Conservation (phyloP, 768 basidiomycete genomes). For the Erythrobasidium yunnanense region DNA sequence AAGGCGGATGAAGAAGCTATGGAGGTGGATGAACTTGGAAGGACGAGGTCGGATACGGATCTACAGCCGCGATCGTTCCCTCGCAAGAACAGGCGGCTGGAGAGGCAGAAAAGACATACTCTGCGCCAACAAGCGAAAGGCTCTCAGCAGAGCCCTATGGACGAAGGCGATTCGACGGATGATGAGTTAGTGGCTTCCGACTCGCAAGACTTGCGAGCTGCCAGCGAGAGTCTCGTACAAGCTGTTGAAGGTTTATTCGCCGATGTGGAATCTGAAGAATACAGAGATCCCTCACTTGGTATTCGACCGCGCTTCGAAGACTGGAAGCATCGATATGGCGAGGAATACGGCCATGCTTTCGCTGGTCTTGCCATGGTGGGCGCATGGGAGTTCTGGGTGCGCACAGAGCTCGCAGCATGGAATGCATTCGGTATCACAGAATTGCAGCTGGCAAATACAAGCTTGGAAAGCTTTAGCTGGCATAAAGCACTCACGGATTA, state of each 20-base stretch:
- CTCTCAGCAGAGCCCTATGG: not conserved
- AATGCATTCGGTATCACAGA: conserved; percentile 43
- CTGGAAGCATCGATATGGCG: conserved; percentile 42
- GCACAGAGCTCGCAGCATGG: conserved; percentile 46
- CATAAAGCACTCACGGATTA: conserved; percentile 41
- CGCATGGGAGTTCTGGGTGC: conserved; percentile 47
- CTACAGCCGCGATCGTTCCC: conserved; percentile 39
- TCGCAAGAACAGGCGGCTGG: conserved; percentile 37
- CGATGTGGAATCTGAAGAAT: conserved; percentile 37
- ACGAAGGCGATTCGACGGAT: conserved; percentile 33
- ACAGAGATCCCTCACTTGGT: conserved; percentile 34
- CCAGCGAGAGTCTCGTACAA: not conserved
- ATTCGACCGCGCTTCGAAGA: conserved; percentile 41
- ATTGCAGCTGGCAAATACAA: conserved; percentile 22
- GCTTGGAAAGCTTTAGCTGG: conserved; percentile 43
- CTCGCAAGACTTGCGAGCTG: conserved; percentile 26
- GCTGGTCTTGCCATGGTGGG: conserved; percentile 44
- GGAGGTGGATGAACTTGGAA: conserved; percentile 39
- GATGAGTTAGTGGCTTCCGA: conserved; percentile 28
- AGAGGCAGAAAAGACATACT: conserved; percentile 35
- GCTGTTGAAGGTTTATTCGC: conserved; percentile 29
- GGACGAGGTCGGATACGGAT: conserved; percentile 32
- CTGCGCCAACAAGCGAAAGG: not conserved
- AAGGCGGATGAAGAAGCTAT: not conserved
- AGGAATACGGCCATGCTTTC: conserved; percentile 46